phyloP scores from a whole-genome alignment of 1,139 yeast genomes.

The Pichia sp. region DNA sequence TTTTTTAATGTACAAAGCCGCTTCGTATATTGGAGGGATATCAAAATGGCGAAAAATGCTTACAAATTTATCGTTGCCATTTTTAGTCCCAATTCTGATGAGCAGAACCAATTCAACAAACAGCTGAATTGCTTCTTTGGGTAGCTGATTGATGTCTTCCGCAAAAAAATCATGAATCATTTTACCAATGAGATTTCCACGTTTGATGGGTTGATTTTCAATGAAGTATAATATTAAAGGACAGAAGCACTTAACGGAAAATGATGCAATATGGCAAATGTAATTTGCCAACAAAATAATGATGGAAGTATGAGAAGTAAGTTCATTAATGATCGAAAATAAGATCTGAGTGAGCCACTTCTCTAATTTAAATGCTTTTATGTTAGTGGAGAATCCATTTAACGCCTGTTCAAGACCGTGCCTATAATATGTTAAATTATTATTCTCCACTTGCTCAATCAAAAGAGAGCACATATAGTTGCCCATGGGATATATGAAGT shows the following conservation, averaged over 20 bases:
- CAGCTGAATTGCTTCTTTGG: slow-evolving; percentile 30
- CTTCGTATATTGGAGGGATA: slow-evolving; percentile 31
- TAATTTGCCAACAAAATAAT: slow-evolving; percentile 28
- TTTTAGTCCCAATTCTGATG: slow-evolving; percentile 44
- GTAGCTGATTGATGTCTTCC: slow-evolving; percentile 10
- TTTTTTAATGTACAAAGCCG: slow-evolving; percentile 38
- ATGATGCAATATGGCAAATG: slow-evolving; percentile 23
- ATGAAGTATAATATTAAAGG: slow-evolving; percentile 30
- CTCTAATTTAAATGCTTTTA: slow-evolving; percentile 24
- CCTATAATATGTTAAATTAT: slow-evolving; percentile 14
- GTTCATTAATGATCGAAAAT: slow-evolving; percentile 36
- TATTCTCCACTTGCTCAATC: slow-evolving; percentile 28
- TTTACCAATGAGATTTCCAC: slow-evolving; percentile 16
- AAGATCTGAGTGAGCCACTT: slow-evolving; percentile 29
- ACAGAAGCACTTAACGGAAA: slow-evolving; percentile 22
- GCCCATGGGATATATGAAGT: slow-evolving; percentile 34
- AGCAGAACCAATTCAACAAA: slow-evolving; percentile 40
- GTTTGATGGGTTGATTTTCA: slow-evolving; percentile 18
- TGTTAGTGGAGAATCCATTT: slow-evolving; percentile 20
- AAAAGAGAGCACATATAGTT: slow-evolving; percentile 36
- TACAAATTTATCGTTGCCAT: slow-evolving; percentile 34
- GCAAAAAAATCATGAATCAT: slow-evolving; percentile 26
- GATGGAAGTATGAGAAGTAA: slow-evolving; percentile 24
- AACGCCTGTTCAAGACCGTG: slow-evolving; percentile 16
- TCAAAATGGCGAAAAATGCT: slow-evolving; percentile 38